A percentile compares a stretch with the other conserved stretches of the same genome.
phyloP scores from a whole-genome alignment of 345 rosid genomes.

The Corchorus capsularis region DNA sequence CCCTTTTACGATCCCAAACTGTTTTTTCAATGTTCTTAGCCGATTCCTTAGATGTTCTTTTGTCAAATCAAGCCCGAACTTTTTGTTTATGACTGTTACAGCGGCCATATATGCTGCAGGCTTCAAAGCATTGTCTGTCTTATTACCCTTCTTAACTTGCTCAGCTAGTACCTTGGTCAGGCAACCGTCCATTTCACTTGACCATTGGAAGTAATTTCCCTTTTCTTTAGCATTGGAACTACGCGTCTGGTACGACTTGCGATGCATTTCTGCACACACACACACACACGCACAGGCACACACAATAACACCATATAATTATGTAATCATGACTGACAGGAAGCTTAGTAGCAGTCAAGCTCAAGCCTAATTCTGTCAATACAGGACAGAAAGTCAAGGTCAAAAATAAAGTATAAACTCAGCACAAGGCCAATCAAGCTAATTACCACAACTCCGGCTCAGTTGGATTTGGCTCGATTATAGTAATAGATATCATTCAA shows the following conservation, averaged over 20 bases:
- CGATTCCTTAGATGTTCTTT: slow-evolving; percentile 17
- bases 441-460: neutral
- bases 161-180: slow-evolving; percentile 17
- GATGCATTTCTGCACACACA: neutral
- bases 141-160: slow-evolving; percentile 19
- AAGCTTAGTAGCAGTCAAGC: neutral
- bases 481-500: neutral
- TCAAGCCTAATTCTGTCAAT: neutral
- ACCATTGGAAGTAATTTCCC: slow-evolving; percentile 8
- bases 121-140: slow-evolving; percentile 10
- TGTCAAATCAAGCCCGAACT: slow-evolving; percentile 20
- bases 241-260: neutral
- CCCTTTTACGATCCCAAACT: slow-evolving; percentile 9
- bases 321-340: neutral
- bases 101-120: slow-evolving; percentile 19
- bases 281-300: too few relatives aligned
- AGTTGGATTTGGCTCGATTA: neutral
- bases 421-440: neutral
- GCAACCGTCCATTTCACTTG: slow-evolving; percentile 12
- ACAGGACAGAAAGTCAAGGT: neutral
- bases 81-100: neutral
- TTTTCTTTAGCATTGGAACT: slow-evolving; percentile 12
- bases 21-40: slow-evolving; percentile 18
- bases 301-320: neutral
- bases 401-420: neutral